Percentiles rank a stretch among this genome's conserved stretches.
Conservation (phyloP, 1,139 yeast species). For the Blastobotrys indianensis region DNA sequence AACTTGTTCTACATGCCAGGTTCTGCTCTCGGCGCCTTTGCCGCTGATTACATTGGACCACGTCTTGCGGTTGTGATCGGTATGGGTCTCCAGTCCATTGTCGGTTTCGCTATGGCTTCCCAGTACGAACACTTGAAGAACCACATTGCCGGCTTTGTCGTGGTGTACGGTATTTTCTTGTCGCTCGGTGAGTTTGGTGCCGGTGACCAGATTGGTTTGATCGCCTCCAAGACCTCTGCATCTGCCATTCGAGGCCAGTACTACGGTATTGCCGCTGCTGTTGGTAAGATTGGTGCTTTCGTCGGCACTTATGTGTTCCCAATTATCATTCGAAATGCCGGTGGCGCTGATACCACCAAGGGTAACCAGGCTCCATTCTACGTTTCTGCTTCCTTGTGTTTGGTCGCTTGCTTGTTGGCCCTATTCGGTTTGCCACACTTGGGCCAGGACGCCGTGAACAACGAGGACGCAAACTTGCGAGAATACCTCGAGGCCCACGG, state of each 20-base stretch:
- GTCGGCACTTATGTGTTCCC: slow-evolving; percentile 90
- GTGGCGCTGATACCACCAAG: slow-evolving; percentile 39
- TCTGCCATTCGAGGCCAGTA: slow-evolving; percentile 87
- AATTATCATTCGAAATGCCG: slow-evolving; percentile 46
- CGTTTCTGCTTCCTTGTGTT: slow-evolving; percentile 70
- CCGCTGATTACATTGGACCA: slow-evolving; percentile 86
- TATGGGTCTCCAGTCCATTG: slow-evolving; percentile 61
- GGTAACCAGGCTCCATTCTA: slow-evolving; percentile 76
- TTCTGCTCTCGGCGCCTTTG: slow-evolving; percentile 71
- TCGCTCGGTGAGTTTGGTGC: slow-evolving; percentile 92
- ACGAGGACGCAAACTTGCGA: slow-evolving; percentile 68
- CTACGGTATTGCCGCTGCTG: slow-evolving; percentile 86
- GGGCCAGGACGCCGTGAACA: slow-evolving; percentile 73
- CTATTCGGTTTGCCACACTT: slow-evolving; percentile 71
- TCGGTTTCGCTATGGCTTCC: slow-evolving; percentile 87
- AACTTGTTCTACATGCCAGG: slow-evolving; percentile 90
- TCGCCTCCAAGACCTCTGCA: slow-evolving; percentile 82
- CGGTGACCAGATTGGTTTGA: slow-evolving; percentile 83
- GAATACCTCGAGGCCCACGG: slow-evolving; percentile 46
- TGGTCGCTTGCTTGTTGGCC: slow-evolving; percentile 64
- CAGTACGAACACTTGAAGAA: slow-evolving; percentile 48
- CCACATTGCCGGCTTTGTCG: slow-evolving; percentile 72
- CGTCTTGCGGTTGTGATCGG: slow-evolving; percentile 70
- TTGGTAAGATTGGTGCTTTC: slow-evolving; percentile 89
- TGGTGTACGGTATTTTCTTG: slow-evolving; percentile 79